Evolutionary conservation across 192 early-diverging fungal genomes (phyloP).

Genomic region (Globomyces pollinis-pini): DNA sequence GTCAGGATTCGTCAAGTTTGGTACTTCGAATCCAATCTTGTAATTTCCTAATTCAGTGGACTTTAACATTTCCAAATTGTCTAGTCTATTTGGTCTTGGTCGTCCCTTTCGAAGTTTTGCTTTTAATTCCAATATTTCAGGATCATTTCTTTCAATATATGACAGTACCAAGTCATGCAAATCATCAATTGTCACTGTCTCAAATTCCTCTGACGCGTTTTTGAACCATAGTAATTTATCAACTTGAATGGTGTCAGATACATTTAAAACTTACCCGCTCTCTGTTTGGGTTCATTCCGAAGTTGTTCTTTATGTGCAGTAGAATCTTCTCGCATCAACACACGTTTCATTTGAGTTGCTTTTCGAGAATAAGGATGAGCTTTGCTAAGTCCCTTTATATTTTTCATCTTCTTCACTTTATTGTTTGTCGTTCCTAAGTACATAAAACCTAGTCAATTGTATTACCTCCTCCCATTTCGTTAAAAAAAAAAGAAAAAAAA

Average conservation of each 20-base stretch:
- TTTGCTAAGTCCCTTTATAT: constrained; percentile 33
- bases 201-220: constrained; percentile 43
- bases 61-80: constrained; percentile 22
- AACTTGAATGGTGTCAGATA: no score
- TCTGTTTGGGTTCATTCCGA: neutral
- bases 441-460: no score
- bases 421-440: constrained; percentile 3
- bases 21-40: constrained; percentile 32
- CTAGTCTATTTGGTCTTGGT: constrained; percentile 28
- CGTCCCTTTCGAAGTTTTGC: constrained; percentile 28
- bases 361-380: constrained; percentile 74
- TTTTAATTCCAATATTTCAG: constrained; percentile 45
- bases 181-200: constrained; percentile 23
- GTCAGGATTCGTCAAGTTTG: constrained; percentile 30
- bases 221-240: constrained; percentile 63
- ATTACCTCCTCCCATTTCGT: no score
- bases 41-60: constrained; percentile 37
- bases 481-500: neutral
- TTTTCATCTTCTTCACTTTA: neutral
- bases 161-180: constrained; percentile 38
- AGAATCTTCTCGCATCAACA: constrained; percentile 37
- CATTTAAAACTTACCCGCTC: no score
- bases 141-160: constrained; percentile 53
- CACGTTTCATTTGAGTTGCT: constrained; percentile 56
- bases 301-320: constrained; percentile 8